Evolutionary conservation across 2,329 filamentous ascomycete species (phyloP), one percentile per base, ranked within the genome.

Genomic region (Clarireedia paspali): DNA sequence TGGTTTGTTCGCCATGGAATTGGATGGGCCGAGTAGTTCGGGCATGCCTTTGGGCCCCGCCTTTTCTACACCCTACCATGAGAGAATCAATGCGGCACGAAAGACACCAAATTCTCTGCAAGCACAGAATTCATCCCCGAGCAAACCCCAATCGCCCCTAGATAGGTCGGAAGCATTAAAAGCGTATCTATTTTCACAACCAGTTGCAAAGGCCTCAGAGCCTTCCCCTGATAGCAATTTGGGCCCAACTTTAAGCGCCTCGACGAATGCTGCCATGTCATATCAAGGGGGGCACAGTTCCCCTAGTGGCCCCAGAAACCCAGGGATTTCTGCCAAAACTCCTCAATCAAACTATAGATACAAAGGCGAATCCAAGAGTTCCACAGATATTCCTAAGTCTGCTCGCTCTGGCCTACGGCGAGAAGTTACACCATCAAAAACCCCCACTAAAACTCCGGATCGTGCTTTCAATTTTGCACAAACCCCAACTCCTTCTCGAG

Each of bases 1-100:
- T 51, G 79, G 78, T 24, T 78, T 88, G 30, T 88, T 90, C 58
- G 70, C 82, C 6, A 78, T 84, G 59, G 89, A 95, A 66, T 74
- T 91, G 47, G 83, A 89, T 60, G 79, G 79, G 24, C 78, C 76
- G 17, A 69, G 75, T n/a, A 71, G 70, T 42, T 75, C 77, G 20
- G 75, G 75, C 45, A 76, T 73, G 47, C 73, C 76, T 30, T 79
- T 84, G 62, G 86, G 79, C 3, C 84, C 84, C 27, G 79, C 85
- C 2, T 88, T 89, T 68, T 84, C 86, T 4, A 86, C 84, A 0
- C 81, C 82, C 0, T 85, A 83, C 62, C 73, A 79, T 5, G 80
- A 85, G 58, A 78, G 82, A 45, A 83, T 85, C 57, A 77, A 75
- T 56, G 81, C 81, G 52, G 79, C 77, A 23, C 76, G 75, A 36